phyloP scores from a whole-genome alignment of 441 rosid species.

The Syzygium syzygioides region DNA sequence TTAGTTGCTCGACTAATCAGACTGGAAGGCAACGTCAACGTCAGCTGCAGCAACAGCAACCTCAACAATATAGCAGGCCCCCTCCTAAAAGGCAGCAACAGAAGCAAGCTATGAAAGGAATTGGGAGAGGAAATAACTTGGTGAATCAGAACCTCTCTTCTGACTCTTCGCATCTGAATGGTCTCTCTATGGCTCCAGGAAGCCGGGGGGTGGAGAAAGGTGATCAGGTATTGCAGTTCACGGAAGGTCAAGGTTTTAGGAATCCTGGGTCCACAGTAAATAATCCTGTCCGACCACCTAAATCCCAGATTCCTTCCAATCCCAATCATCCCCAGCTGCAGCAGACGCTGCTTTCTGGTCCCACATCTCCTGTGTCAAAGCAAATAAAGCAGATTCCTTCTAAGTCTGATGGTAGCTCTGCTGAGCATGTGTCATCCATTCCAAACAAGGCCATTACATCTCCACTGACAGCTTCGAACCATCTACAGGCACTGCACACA shows the following conservation, averaged over 20 bases:
- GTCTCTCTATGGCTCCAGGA: constrained; percentile 46
- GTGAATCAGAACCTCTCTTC: constrained; percentile 53
- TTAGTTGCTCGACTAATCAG: constrained; percentile 61
- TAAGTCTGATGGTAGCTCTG: constrained; percentile 48
- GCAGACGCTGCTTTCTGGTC: constrained; percentile 44
- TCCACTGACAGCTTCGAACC: constrained; percentile 43
- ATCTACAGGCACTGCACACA: constrained; percentile 46
- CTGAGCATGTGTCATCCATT: constrained; percentile 35
- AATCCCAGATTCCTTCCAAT: constrained; percentile 52
- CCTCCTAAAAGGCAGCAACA: constrained; percentile 85
- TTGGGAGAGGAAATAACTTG: constrained; percentile 69
- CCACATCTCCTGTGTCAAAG: constrained; percentile 35
- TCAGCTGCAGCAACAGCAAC: constrained; percentile 63
- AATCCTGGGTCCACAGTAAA: constrained; percentile 39
- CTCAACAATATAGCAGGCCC: constrained; percentile 72
- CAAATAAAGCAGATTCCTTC: constrained; percentile 46
- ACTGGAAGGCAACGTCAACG: constrained; percentile 74
- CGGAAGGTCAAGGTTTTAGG: constrained; percentile 53
- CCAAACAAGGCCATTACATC: constrained; percentile 44
- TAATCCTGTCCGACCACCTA: constrained; percentile 49
- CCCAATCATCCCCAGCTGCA: constrained; percentile 51
- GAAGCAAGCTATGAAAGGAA: constrained; percentile 53
- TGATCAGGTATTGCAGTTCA: constrained; percentile 18
- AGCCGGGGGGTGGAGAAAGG: constrained; percentile 61
- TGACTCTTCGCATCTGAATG: constrained; percentile 78